Percentiles rank a stretch among this genome's conserved stretches.
phyloP scores from a whole-genome alignment of 495 filamentous ascomycete genomes.

The Penicillium nucicola region DNA sequence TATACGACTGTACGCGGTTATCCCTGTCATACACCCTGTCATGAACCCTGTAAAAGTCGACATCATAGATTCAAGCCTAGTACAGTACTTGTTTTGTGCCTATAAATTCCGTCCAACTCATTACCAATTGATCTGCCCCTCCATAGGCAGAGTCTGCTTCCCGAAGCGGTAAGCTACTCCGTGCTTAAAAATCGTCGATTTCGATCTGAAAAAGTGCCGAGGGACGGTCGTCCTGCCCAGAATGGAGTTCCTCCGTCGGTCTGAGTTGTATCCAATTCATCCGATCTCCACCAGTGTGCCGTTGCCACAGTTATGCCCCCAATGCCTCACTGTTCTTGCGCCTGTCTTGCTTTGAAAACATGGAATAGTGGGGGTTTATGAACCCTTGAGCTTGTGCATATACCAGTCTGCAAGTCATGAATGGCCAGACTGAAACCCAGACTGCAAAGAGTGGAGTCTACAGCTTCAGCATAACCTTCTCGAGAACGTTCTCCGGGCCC shows the following conservation, averaged over 20 bases:
- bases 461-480: conserved; percentile 15
- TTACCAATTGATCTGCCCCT: not conserved
- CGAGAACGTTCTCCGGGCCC: conserved; percentile 32
- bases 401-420: not conserved
- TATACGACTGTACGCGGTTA: no score
- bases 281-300: conserved; percentile 20
- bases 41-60: no score
- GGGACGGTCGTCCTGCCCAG: conserved; percentile 28
- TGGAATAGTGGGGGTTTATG: not conserved
- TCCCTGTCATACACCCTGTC: no score
- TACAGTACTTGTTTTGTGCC: no score
- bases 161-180: not conserved
- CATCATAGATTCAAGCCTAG: no score
- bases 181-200: conserved; percentile 7
- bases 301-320: conserved; percentile 4
- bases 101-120: no score
- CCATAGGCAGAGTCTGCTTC: not conserved
- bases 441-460: conserved; percentile 12
- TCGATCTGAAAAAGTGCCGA: not conserved
- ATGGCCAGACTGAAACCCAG: not conserved
- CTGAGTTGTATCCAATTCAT: conserved; percentile 13
- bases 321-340: not conserved
- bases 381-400: not conserved
- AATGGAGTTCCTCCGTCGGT: conserved; percentile 23
- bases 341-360: no score